These are phyloP conservation scores for Arthrobotrys sinensis DNA, from an alignment of 2,329 filamentous ascomycete genomes.

Conservation along the genomic window DNA sequence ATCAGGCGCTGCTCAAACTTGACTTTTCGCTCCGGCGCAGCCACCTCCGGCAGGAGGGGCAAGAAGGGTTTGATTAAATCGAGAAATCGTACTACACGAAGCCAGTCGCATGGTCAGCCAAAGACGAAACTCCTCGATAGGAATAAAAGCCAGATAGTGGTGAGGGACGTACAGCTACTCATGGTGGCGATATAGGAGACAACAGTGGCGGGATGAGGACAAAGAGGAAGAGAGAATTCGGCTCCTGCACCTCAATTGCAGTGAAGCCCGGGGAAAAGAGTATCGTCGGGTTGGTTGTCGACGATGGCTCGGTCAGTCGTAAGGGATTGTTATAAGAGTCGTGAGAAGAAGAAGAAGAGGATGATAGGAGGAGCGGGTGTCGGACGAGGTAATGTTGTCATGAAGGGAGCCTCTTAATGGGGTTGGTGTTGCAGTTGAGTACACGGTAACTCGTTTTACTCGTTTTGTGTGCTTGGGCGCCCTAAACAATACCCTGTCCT, in stretches of 20 bases:
- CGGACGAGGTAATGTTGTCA: conserved; percentile 57
- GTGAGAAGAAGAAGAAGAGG: conserved; percentile 11
- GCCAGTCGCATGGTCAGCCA: conserved; percentile 52
- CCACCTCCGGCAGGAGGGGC: conserved; percentile 99
- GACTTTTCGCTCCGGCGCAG: conserved; percentile 97
- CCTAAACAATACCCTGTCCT: conserved; percentile 27
- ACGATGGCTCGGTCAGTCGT: conserved; percentile 31
- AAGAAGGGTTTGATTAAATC: conserved; percentile 99
- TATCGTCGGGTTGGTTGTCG: conserved; percentile 36
- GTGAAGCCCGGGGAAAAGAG: conserved; percentile 41
- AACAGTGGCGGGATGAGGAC: conserved; percentile 64
- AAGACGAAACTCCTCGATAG: neutral
- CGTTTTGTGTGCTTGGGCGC: conserved; percentile 57
- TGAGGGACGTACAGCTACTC: conserved; percentile 65
- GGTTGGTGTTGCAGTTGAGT: conserved; percentile 60
- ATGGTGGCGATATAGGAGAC: conserved; percentile 62
- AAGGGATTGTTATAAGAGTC: conserved; percentile 22
- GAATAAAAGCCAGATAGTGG: conserved; percentile 30
- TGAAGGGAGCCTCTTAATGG: conserved; percentile 50
- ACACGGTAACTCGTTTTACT: conserved; percentile 62
- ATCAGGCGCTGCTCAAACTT: conserved; percentile 99
- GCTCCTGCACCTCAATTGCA: conserved; percentile 63
- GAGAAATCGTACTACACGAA: conserved; percentile 88
- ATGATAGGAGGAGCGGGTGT: conserved; percentile 12
- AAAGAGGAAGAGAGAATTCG: conserved; percentile 61